Evolutionary conservation across 192 early-diverging fungal species (phyloP).

Genomic region (Coemansia sp.): DNA sequence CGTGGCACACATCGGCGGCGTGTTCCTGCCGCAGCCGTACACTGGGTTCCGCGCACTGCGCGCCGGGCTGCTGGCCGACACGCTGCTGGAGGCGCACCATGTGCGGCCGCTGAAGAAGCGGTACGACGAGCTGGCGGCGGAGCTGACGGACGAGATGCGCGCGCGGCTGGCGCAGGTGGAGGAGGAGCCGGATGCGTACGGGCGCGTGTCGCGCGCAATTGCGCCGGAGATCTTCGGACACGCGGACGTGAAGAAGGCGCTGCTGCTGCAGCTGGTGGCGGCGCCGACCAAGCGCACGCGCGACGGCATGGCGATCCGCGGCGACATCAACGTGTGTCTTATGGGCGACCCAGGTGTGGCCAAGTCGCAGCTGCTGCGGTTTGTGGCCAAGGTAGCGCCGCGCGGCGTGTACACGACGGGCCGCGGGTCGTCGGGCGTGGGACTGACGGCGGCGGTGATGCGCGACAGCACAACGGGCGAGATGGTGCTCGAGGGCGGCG

Average conservation of each 20-base stretch:
- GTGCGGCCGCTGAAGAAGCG: slow-evolving; percentile 85
- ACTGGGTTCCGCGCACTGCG: slow-evolving; percentile 87
- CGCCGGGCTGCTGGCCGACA: slow-evolving; percentile 91
- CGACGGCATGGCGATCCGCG: slow-evolving; percentile 96
- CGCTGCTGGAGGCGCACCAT: slow-evolving; percentile 89
- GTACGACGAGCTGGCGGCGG: slow-evolving; percentile 76
- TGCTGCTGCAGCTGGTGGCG: slow-evolving; percentile 82
- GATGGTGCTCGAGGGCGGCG: slow-evolving; percentile 97
- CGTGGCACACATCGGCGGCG: slow-evolving; percentile 76
- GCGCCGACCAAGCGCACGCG: slow-evolving; percentile 74
- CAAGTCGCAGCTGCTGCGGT: slow-evolving; percentile 96
- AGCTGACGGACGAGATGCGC: slow-evolving; percentile 57
- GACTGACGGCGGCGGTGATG: slow-evolving; percentile 92
- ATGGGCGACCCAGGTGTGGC: slow-evolving; percentile 99
- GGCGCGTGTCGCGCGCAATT: slow-evolving; percentile 70
- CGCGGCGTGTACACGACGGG: slow-evolving; percentile 97
- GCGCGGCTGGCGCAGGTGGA: slow-evolving; percentile 60
- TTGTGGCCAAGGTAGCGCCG: slow-evolving; percentile 90
- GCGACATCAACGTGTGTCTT: slow-evolving; percentile 95
- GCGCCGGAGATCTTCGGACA: slow-evolving; percentile 92
- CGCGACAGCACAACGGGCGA: slow-evolving; percentile 92
- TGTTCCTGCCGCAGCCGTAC: slow-evolving; percentile 91
- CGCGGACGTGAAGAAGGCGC: slow-evolving; percentile 90
- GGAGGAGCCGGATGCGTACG: slow-evolving; percentile 73
- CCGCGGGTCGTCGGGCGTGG: slow-evolving; percentile 91